Base-by-base conservation (phyloP, 805 yeast species). In the Spathaspora girioi region DNA sequence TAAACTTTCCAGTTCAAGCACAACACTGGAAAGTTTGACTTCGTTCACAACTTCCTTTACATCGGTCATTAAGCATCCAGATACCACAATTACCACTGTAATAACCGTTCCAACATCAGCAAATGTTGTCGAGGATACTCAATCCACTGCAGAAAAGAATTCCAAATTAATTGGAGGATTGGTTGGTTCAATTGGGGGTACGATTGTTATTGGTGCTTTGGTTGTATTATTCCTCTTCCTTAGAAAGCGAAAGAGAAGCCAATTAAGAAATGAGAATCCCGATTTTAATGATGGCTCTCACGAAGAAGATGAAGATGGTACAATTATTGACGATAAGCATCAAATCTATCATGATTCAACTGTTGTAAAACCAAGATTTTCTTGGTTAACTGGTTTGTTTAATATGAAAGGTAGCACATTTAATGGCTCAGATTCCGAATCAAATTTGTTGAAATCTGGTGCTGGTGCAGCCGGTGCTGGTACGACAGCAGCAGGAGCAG, bases 161-260 rank as follows among this genome's bases (percentile, higher is more conserved):
- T 63, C 73, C 38, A 71, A 68, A 54, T 60, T 74, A 42, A 71
- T 74, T 19, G 79, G 79, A 2, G 78, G 79, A 0, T 59, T 74
- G 14, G 78, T 74, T n/a, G 79, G 79, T 0, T 71, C 76, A 1
- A 67, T 74, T 20, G 79, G 78, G n/a, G 79, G 79, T 11, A 65
- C 75, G 17, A 66, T 74, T 26, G 62, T 72, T n/a, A 67, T 74
- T 43, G 76, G 75, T 0, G 60, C 64, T 2, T 53, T 71, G 17
- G 76, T 72, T 10, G 63, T 68, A 11, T 53, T 73, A 15, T 67
- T 73, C 49, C 56, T 74, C 38, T 67, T 70, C 52, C 59, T 71
- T 56, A 71, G 64, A 53, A 65, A 60, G 48, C 59, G 73, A 35
- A 64, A 63, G 55, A 57, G 59, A 43, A 55, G 56, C 14, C 48